Evolutionary conservation across 345 rosid genomes (phyloP).

Genomic region (Dimocarpus longan): DNA sequence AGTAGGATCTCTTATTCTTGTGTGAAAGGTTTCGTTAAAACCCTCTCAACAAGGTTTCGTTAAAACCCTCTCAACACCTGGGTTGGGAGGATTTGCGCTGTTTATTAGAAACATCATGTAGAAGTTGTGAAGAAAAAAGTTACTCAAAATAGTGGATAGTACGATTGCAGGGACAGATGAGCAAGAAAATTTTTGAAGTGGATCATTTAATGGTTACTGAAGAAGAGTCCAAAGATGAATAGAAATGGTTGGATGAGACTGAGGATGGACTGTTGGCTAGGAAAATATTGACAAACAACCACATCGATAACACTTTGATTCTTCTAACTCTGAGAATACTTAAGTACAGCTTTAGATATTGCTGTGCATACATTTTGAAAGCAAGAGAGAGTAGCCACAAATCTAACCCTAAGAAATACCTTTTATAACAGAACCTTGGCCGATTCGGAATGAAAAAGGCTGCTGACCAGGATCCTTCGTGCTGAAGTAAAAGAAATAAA

Average conservation of each 20-base stretch:
- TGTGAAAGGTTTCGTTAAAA: background rate
- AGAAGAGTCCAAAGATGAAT: background rate
- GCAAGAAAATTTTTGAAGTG: too few relatives aligned
- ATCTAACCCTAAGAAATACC: slow-evolving; percentile 37
- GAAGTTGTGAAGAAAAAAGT: too few relatives aligned
- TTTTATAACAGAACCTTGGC: slow-evolving; percentile 80
- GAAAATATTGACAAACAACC: background rate
- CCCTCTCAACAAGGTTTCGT: background rate
- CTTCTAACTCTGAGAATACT: background rate
- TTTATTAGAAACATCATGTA: too few relatives aligned
- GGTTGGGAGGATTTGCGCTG: background rate
- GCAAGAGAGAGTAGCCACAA: background rate
- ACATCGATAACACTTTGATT: background rate
- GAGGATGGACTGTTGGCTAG: background rate
- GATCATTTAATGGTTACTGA: too few relatives aligned
- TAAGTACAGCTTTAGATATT: too few relatives aligned
- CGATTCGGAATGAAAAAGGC: slow-evolving; percentile 84
- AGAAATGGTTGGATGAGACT: background rate
- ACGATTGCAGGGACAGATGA: too few relatives aligned
- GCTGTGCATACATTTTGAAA: background rate
- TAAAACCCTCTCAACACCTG: background rate
- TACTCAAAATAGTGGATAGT: too few relatives aligned
- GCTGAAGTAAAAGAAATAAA: slow-evolving; percentile 40
- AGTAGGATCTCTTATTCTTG: background rate
- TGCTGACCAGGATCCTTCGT: slow-evolving; percentile 84